These are phyloP conservation scores for Aureobasidium sp. DNA, from an alignment of 2,329 filamentous ascomycete species.

Conservation along the genomic window DNA sequence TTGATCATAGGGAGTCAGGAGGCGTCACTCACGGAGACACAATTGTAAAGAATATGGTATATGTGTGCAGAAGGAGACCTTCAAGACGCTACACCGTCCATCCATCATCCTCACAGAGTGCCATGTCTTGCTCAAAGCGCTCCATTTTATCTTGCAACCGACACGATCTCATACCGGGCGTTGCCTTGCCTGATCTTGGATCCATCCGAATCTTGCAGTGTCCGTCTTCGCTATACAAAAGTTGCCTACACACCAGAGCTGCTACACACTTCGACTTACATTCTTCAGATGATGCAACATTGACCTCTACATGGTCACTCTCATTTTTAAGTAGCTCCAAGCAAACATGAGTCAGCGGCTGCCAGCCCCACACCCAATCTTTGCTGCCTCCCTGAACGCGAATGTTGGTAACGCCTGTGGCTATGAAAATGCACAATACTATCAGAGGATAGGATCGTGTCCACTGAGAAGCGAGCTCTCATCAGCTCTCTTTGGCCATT, in stretches of 20 bases:
- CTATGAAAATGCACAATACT: too few species aligned
- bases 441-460: too few species aligned
- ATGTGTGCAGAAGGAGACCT: not conserved
- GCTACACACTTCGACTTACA: constrained; percentile 23
- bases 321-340: constrained; percentile 16
- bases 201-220: not conserved
- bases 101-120: not conserved
- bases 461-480: too few species aligned
- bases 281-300: constrained; percentile 18
- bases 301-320: constrained; percentile 19
- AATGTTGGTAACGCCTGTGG: too few species aligned
- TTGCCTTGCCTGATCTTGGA: not conserved
- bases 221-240: constrained; percentile 2
- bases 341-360: too few species aligned
- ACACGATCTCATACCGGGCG: not conserved
- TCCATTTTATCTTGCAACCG: not conserved
- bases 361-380: too few species aligned
- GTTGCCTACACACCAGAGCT: constrained; percentile 23
- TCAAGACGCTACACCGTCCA: not conserved
- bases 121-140: not conserved
- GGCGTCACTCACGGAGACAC: not conserved
- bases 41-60: not conserved
- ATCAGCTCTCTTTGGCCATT: too few species aligned
- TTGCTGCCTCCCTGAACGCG: too few species aligned
- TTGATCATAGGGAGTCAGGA: not conserved